Percentiles rank a stretch among this genome's conserved stretches.
Conservation (phyloP, 1,139 yeast genomes). For the Candida gigantensis region DNA sequence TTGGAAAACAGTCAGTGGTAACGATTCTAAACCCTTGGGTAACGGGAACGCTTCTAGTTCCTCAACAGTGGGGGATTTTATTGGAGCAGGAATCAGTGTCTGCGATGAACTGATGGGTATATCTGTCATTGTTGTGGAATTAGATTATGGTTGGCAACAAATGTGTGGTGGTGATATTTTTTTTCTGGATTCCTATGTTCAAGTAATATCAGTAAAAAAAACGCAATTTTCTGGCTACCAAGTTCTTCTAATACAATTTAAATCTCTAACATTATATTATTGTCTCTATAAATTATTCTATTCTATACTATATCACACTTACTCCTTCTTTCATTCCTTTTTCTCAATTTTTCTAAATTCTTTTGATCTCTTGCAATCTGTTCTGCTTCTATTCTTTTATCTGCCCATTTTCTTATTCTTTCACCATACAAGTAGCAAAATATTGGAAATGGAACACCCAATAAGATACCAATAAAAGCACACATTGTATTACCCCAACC, state of each 20-base stretch:
- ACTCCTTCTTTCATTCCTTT: constrained; percentile 13
- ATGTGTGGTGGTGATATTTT: neutral
- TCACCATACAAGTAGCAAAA: constrained; percentile 44
- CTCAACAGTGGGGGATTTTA: constrained; percentile 8
- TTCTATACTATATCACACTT: constrained; percentile 7
- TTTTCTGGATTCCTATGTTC: too few relatives aligned
- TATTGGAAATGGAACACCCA: constrained; percentile 49
- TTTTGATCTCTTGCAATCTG: constrained; percentile 35
- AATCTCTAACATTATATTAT: neutral
- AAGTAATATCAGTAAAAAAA: too few relatives aligned
- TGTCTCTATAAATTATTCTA: constrained; percentile 1
- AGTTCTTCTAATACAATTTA: neutral
- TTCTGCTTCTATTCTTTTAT: constrained; percentile 32
- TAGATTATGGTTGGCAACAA: neutral
- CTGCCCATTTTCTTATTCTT: constrained; percentile 37
- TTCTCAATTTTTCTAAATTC: constrained; percentile 30
- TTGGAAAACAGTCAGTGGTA: constrained; percentile 29
- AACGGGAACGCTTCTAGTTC: constrained; percentile 29
- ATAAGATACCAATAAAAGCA: constrained; percentile 38
- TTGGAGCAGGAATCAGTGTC: constrained; percentile 5
- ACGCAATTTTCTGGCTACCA: neutral
- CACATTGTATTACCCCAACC: constrained; percentile 52
- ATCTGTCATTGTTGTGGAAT: constrained; percentile 2
- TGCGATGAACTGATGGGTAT: constrained; percentile 4
- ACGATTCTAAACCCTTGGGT: constrained; percentile 27